Evolutionary conservation across 2,329 filamentous ascomycete genomes (phyloP).

Genomic region (Beauveria australis): DNA sequence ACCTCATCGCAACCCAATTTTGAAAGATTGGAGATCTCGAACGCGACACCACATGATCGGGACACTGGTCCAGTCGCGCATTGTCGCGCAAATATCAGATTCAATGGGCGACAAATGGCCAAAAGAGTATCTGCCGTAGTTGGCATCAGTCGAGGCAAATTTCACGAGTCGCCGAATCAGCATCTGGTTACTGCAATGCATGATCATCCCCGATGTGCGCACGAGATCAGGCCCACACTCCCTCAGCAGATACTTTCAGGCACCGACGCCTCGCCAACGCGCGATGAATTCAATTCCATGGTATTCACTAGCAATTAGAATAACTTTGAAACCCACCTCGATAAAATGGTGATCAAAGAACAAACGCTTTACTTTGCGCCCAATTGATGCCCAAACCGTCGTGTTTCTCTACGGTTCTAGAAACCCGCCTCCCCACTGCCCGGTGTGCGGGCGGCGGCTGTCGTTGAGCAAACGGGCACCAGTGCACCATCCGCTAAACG

Average conservation of each 20-base stretch:
- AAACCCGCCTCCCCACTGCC: slow-evolving; percentile 7
- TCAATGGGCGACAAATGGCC: neutral
- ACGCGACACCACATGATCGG: neutral
- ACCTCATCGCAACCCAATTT: neutral
- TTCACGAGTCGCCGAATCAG: neutral
- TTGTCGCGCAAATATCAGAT: neutral
- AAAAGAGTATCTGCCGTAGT: too few species aligned
- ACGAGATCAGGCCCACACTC: slow-evolving; percentile 12
- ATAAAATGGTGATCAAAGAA: neutral
- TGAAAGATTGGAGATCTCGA: neutral
- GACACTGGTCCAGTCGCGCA: neutral
- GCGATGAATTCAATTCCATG: neutral
- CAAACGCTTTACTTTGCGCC: neutral
- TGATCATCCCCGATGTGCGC: neutral
- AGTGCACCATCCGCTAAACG: neutral
- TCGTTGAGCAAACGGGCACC: slow-evolving; percentile 9
- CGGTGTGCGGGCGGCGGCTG: neutral
- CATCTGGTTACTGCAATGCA: neutral
- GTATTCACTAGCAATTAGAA: neutral
- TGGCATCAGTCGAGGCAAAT: neutral
- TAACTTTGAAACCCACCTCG: neutral
- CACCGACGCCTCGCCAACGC: neutral
- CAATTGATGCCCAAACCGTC: slow-evolving; percentile 12
- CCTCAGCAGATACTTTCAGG: neutral
- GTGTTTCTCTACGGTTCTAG: slow-evolving; percentile 21